Conservation (phyloP, 2,329 filamentous ascomycete genomes). For the Ophiostoma sp. region DNA sequence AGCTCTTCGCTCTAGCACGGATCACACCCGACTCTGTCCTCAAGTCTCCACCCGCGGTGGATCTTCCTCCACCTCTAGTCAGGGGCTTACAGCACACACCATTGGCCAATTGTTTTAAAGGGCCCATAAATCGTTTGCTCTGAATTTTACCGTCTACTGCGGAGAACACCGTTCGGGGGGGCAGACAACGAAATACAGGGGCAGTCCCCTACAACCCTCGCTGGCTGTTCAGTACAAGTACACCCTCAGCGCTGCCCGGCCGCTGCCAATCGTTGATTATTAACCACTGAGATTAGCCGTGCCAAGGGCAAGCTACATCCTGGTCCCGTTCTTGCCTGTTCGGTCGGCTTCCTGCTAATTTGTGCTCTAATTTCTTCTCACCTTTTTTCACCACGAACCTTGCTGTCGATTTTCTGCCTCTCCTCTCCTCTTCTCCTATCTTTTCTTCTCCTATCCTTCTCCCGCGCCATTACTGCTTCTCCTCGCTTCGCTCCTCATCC, state of each 20-base stretch:
- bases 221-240: too few species aligned
- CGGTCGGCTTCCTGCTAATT: not conserved
- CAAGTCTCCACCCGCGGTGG: constrained; percentile 4
- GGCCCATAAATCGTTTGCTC: not conserved
- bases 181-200: too few species aligned
- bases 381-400: constrained; percentile 6
- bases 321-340: not conserved
- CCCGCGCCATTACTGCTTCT: not conserved
- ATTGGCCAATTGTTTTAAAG: constrained; percentile 21
- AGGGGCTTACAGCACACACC: constrained; percentile 20
- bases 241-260: too few species aligned
- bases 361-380: not conserved
- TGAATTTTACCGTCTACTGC: not conserved
- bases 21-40: not conserved
- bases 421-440: not conserved
- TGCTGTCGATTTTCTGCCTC: not conserved
- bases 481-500: not conserved
- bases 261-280: not conserved
- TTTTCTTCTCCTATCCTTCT: not conserved
- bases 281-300: constrained; percentile 10
- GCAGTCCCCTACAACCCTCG: too few species aligned
- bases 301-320: not conserved
- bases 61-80: constrained; percentile 15
- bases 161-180: too few species aligned
- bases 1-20: not conserved